Evolutionary conservation across 495 filamentous ascomycete species (phyloP), one percentile per base, ranked within the genome.

Genomic region (Annulohypoxylon maeteangense): DNA sequence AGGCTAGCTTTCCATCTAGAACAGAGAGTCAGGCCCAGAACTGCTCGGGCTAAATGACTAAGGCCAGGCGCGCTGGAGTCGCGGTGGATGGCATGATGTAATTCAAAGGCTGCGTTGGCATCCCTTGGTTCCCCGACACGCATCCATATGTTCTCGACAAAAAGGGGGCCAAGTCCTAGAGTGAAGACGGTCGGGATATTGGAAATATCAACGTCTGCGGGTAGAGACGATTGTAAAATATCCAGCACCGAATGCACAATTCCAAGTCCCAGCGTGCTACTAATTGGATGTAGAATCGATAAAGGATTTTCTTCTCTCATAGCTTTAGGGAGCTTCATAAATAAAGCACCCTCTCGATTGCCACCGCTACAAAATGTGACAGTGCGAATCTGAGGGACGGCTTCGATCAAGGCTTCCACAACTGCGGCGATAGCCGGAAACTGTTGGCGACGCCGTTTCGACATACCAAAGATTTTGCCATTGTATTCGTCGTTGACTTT

Each of bases 361-460:
- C 94, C 94, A 10, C 85, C 94, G 71, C 93, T 89, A 74, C 92
- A 95, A 80, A 97, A 98, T 12, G 88, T 87, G 2, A 92, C 92
- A 22, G 89, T 84, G 51, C 85, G 86, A 68, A 97, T 92, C 18
- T 80, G 81, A 2, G 92, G 91, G 11, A 97, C 80, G 1, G 91
- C 88, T 11, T 87, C 83, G 12, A 89, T 82, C 7, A 98, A 82
- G 3, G 89, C 89, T 16, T 90, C 87, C 6, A 98, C 87, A 3
- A 97, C 84, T 23, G 93, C 88, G 0, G 89, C 88, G 25, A 97
- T 92, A 27, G 94, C 93, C 4, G 93, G 92, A 27, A 96, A 92
- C 74, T 97, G 94, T 5, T 83, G 82, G 14, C 91, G 88, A 25
- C 94, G 87, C 7, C 94, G 87, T 68, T 92, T 91, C 0, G 93